A percentile compares a stretch with the other conserved stretches of the same genome.
phyloP scores from a whole-genome alignment of 495 filamentous ascomycete species.

The Staphylotrichum tortipilum region DNA sequence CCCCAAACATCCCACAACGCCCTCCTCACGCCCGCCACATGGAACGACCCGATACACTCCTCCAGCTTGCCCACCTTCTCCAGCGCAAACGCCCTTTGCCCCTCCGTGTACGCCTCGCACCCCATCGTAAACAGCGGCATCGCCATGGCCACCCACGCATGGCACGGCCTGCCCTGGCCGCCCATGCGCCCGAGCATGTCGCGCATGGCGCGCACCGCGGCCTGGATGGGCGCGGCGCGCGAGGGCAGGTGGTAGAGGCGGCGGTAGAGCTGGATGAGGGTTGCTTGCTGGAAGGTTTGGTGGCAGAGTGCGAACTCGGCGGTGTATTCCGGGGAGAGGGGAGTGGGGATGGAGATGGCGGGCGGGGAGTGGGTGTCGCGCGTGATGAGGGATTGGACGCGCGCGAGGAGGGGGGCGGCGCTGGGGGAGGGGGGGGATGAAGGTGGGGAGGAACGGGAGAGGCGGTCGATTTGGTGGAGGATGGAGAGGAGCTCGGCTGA shows the following conservation, averaged over 20 bases:
- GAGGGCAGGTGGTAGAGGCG: conserved; percentile 12
- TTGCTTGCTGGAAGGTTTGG: conserved; percentile 16
- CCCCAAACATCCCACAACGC: conserved; percentile 14
- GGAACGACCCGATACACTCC: conserved; percentile 10
- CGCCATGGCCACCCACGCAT: conserved; percentile 18
- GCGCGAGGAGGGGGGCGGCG: conserved; percentile 14
- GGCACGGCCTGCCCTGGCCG: background rate
- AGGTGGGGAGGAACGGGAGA: background rate
- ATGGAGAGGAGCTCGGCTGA: conserved; percentile 15
- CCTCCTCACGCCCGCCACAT: conserved; percentile 8
- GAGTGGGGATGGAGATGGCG: background rate
- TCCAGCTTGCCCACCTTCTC: conserved; percentile 12
- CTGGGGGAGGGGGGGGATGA: background rate
- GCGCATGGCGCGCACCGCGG: background rate
- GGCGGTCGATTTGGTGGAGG: conserved; percentile 13
- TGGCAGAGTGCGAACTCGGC: conserved; percentile 12
- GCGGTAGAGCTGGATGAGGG: conserved; percentile 10
- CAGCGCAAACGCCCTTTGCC: conserved; percentile 11
- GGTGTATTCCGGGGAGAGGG: background rate
- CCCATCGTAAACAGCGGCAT: conserved; percentile 17
- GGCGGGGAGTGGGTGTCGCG: conserved; percentile 11
- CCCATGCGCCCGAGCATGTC: background rate
- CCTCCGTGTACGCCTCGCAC: conserved; percentile 11
- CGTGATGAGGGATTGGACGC: conserved; percentile 10
- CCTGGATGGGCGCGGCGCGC: conserved; percentile 1